Evolutionary conservation across 2,329 filamentous ascomycete genomes (phyloP), one percentile per base, ranked within the genome.

Genomic region (Hypoxylon sp.): DNA sequence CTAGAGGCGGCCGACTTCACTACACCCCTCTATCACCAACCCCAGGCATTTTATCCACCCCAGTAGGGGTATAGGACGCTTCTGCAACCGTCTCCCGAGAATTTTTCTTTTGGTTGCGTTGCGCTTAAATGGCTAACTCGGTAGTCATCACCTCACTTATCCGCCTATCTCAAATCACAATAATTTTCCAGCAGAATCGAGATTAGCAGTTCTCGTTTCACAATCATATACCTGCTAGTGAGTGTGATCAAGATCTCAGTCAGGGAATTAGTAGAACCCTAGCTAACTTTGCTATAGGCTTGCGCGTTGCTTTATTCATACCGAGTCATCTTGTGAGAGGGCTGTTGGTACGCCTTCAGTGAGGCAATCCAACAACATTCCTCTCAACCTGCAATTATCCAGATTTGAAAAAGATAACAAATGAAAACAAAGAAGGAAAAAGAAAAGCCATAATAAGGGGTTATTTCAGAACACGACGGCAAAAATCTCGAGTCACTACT

Each of bases 1-100:
- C 81, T 90, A 11, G 90, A 92, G 76, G 88, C 91, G 74, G 87
- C 83, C 63, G 86, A 87, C 68, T 86, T 84, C 60, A 85, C 87
- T 55, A 74, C 79, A 9, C 73, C 81, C 3, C 73, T 84, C 42
- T 82, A 82, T 22, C 17, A 17, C 6, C 68, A 79, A 75, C 67
- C 64, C 10, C 22, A 79, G 29, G 3, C 55, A 56, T 77, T 80
- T 51, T 84, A 81, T 67, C 73, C 76, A 46, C 62, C 71, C 8
- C 74, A 74, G 71, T 74, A 72, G 67, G 9, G 9, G 59, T 50
- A 14, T 19, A 22, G 24, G 29, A 26, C 35, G 48, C 52, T 47
- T 51, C 52, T 57, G 46, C 22, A 47, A 24, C 24, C 6, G 11
- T 58, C 51, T 51, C 46, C 29, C 9, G 29, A 37, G n/a, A 50